These are phyloP conservation scores for Kwoniella shandongensis DNA, from an alignment of 768 basidiomycete species.

Conservation along the genomic window DNA sequence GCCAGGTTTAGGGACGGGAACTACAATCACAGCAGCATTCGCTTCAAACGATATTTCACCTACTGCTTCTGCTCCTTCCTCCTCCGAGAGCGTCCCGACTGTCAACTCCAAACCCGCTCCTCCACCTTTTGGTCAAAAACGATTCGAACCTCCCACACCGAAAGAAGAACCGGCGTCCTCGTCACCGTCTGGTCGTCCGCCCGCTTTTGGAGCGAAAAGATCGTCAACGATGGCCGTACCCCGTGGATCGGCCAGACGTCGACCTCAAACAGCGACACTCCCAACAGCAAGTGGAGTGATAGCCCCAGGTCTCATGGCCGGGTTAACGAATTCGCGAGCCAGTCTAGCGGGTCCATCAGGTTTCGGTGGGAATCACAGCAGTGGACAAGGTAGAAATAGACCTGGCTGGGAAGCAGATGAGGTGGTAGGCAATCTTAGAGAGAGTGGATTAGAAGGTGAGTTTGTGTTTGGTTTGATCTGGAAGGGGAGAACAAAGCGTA, in stretches of 20 bases:
- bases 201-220: constrained; percentile 28
- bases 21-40: constrained; percentile 9
- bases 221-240: constrained; percentile 6
- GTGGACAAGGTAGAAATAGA: constrained; percentile 22
- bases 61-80: constrained; percentile 1
- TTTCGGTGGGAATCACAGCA: constrained; percentile 15
- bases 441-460: constrained; percentile 50
- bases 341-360: constrained; percentile 36
- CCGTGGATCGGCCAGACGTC: constrained; percentile 19
- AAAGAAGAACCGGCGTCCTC: constrained; percentile 1
- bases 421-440: constrained; percentile 42
- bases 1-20: constrained; percentile 38
- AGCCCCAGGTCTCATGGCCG: constrained; percentile 10
- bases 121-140: constrained; percentile 4
- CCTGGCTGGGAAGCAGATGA: constrained; percentile 54
- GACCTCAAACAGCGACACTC: constrained; percentile 24
- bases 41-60: constrained; percentile 4
- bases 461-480: constrained; percentile 4
- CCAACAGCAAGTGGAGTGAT: background rate
- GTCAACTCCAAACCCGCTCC: constrained; percentile 5
- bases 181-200: constrained; percentile 10
- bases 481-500: too few species aligned
- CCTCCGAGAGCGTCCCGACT: background rate
- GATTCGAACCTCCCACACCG: background rate
- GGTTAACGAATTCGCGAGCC: constrained; percentile 1